Percentiles rank a stretch among this genome's conserved stretches.
Conservation (phyloP, 2,329 filamentous ascomycete genomes). For the Apiospora hydei region DNA sequence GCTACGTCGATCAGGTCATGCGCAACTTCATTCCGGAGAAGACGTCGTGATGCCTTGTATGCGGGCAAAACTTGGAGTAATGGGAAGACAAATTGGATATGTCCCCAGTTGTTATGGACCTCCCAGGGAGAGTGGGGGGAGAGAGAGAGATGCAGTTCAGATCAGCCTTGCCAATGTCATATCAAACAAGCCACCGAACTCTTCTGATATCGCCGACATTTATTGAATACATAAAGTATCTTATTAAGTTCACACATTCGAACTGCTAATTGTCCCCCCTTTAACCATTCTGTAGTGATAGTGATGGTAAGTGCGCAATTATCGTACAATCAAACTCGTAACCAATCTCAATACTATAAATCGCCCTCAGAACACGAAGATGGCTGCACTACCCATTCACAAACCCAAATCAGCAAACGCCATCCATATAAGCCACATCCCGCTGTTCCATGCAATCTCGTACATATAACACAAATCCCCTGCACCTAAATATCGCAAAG, state of each 20-base stretch:
- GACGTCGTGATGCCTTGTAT: not conserved
- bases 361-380: not conserved
- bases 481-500: not conserved
- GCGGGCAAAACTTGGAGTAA: not conserved
- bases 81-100: too few species aligned
- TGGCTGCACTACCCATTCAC: not conserved
- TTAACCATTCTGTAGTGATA: not conserved
- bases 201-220: not conserved
- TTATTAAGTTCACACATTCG: not conserved
- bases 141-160: too few species aligned
- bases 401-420: not conserved
- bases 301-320: not conserved
- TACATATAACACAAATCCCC: not conserved
- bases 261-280: not conserved
- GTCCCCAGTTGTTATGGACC: too few species aligned
- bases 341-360: not conserved
- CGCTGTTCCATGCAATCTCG: conserved; percentile 6
- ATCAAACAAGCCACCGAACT: not conserved
- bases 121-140: too few species aligned
- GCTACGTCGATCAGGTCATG: conserved; percentile 63
- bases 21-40: conserved; percentile 49
- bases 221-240: too few species aligned
- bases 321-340: not conserved
- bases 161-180: not conserved
- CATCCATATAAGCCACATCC: not conserved